Evolutionary conservation across 1,284 basidiomycete genomes (phyloP), one percentile per base, ranked within the genome.

Genomic region (Volvariella volvacea): DNA sequence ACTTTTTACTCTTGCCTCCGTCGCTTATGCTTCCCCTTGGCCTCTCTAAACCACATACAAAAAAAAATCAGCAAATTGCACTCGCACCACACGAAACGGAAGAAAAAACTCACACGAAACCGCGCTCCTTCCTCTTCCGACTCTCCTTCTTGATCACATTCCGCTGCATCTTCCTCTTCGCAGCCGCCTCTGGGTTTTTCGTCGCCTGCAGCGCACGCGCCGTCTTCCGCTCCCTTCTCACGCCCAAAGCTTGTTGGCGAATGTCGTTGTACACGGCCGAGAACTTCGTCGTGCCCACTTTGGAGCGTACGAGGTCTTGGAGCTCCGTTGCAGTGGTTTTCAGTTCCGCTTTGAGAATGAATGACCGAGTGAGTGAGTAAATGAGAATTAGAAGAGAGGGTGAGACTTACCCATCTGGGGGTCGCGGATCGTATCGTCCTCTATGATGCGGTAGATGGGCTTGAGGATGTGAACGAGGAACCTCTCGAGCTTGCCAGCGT

Each of bases 381-480:
- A 12, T 15, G 20, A 40, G 43, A 22, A 31, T 22, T 15, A 16
- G 40, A 39, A 38, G n/a, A 10, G 10, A 22, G n/a, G 17, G 10
- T 25, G 16, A 19, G 6, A 71, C 84, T 39, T 54, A 93, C 92
- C 83, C 69, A 94, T 83, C 42, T 84, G 80, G 2, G 71, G 48
- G 64, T 92, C 88, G 8, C 80, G 80, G 15, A 88, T 76, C 2
- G 80, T 82, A 50, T 90, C 88, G 50, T 96, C 91, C 54, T 95
- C 92, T 1, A 79, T 71, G 40, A 98, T 77, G 14, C 93, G 84
- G 61, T 95, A 90, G 1, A 95, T 66, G 0, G 94, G 94, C 3
- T 82, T 83, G 19, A 98, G 69, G 33, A 97, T 84, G 56, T 96
- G 92, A 1, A 84, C 73, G 30, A 96, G 69, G 66, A 88, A 94